phyloP scores from a whole-genome alignment of 2,329 filamentous ascomycete species.

The Rachicladosporium sp. region DNA sequence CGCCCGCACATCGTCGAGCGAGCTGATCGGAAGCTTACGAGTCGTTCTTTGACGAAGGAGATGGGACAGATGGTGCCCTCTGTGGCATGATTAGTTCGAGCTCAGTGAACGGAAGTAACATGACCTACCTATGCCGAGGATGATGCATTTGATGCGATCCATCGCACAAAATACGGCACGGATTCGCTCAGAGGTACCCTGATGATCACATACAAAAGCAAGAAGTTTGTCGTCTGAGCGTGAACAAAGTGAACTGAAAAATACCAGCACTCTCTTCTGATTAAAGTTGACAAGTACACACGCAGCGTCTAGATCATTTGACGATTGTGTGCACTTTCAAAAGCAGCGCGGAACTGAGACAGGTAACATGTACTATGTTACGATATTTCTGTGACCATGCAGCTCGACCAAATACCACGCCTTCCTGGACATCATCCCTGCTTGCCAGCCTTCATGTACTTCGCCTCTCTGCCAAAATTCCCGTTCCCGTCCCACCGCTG shows the following conservation, averaged over 20 bases:
- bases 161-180: conserved; percentile 6
- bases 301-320: no score
- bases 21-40: conserved; percentile 44
- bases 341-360: no score
- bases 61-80: conserved; percentile 76
- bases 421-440: no score
- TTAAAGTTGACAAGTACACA: neutral
- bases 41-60: conserved; percentile 70
- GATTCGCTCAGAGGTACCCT: neutral
- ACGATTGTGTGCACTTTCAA: no score
- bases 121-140: conserved; percentile 27
- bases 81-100: conserved; percentile 24
- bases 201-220: neutral
- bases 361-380: no score
- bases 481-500: no score
- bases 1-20: no score
- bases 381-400: no score
- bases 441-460: no score
- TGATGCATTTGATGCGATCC: conserved; percentile 20
- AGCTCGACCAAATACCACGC: no score
- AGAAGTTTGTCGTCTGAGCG: no score
- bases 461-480: no score
- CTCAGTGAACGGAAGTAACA: neutral
- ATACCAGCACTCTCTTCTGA: neutral
- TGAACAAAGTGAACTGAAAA: neutral